Evolutionary conservation across 108 stramenopile genomes (phyloP), one percentile per base, ranked within the genome.

Genomic region (Conticribra guillardii): DNA sequence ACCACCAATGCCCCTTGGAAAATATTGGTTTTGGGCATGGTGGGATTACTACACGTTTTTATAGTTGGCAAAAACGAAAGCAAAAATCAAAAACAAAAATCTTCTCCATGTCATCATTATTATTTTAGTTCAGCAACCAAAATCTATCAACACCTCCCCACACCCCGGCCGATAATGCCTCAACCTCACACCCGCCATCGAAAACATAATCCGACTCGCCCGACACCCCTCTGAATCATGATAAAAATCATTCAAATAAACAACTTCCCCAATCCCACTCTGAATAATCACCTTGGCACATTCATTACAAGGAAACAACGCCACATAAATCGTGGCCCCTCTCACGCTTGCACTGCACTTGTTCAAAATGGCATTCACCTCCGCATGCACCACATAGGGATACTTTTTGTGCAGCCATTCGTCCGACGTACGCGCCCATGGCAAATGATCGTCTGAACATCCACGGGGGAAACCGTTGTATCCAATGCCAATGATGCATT

Each of bases 281-380:
- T 99, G 98, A 66, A 99, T 97, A 46, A 98, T 97, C 52, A 97
- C 80, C 69, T 99, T 98, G 31, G 97, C 92, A 71, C 98, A 99
- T 32, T 97, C 97, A 63, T 97, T 92, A 64, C 98, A 97, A 7
- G 98, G 98, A 71, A 98, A 99, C 19, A 99, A 84, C 0, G 96
- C 96, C 16, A 99, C 98, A 72, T 97, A 99, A 15, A 99, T 78
- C 21, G 92, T 83, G 0, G 89, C 76, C 26, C 87, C 94, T 27
- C 87, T 67, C 27, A 96, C 87, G 71, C 89, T 89, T 2, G 92
- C 92, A 65, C 85, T 86, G 67, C 94, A 92, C 66, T 95, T 96
- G 76, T 99, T 99, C 69, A 99, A 69, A 67, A 99, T 97, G 14
- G 98, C 98, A 85, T 99, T 99, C 22, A 92, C 88, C 85, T 99